Evolutionary conservation across 1,139 yeast genomes (phyloP), one percentile per base, ranked within the genome.

Genomic region (Meyerozyma smithsonii): DNA sequence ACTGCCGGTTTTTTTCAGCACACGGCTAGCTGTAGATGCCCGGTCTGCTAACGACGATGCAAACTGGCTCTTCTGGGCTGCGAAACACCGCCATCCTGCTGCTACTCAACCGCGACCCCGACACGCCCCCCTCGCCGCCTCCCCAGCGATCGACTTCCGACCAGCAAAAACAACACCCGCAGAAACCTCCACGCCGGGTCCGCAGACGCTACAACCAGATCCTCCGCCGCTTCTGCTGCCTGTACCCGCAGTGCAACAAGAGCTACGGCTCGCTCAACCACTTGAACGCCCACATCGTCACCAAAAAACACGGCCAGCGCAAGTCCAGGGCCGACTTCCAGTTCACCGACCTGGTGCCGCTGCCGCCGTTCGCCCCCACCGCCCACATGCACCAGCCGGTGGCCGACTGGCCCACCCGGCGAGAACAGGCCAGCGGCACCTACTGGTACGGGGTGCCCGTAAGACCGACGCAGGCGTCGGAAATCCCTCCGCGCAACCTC

Each of bases 251-350:
- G 2, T 84, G 94, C 53, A 64, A 72, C 33, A 84, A 84, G 59
- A 79, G 84, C 38, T 84, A 84, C 55, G 94, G 94, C 2, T 81
- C 88, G 17, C 64, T 84, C 38, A 84, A 84, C 58, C 94, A 84
- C 58, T 64, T 84, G 38, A 84, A 84, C 56, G 84, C 90, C 11
- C 94, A 84, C 56, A 81, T 84, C 16, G 73, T 77, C 4, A 74
- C 84, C 54, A 86, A 84, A 49, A 76, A 74, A 37, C 94, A 84
- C 55, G 94, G 94, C 6, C 72, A 71, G 39, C 74, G 85, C 48
- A 74, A 87, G 44, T 66, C 74, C 25, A 86, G 87, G 33, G 79
- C 81, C 24, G 92, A 84, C 55, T 84, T 84, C 57, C 42, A 67
- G 77, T 30, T 30, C 12, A 10, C 8, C 16, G 34, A 26, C 30